A percentile compares a stretch with the other conserved stretches of the same genome.
phyloP scores from a whole-genome alignment of 306 rosid genomes.

The Ormosia emarginata region DNA sequence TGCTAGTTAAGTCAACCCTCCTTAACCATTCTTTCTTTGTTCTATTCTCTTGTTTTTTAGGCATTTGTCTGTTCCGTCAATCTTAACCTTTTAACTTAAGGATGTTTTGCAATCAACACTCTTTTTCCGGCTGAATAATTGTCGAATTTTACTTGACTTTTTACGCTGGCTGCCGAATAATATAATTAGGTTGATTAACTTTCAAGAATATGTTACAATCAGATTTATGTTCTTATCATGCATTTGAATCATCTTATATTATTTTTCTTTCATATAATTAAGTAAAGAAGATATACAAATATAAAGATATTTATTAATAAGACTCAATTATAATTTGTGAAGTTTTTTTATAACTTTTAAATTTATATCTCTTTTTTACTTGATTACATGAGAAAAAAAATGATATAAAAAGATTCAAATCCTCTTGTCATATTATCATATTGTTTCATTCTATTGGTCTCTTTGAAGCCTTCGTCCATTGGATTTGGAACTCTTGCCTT shows the following conservation, averaged over 20 bases:
- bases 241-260: too few species aligned
- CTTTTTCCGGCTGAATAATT: background rate
- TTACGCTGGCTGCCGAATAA: constrained; percentile 18
- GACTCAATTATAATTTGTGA: too few species aligned
- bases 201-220: constrained; percentile 1
- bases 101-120: background rate
- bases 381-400: too few species aligned
- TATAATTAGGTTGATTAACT: constrained; percentile 8
- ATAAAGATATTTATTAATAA: too few species aligned
- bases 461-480: background rate
- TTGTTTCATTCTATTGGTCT: constrained; percentile 1
- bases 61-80: background rate
- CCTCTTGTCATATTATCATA: too few species aligned
- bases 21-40: background rate
- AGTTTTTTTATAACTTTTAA: too few species aligned
- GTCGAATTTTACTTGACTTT: constrained; percentile 13
- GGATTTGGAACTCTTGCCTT: background rate
- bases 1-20: background rate
- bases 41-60: background rate
- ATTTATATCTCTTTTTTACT: too few species aligned
- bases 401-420: too few species aligned
- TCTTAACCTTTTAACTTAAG: background rate
- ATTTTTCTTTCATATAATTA: too few species aligned
- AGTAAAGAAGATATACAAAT: too few species aligned
- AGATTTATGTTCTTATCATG: background rate